Evolutionary conservation across 495 filamentous ascomycete species (phyloP).

Genomic region (Penicillium pancosmium): DNA sequence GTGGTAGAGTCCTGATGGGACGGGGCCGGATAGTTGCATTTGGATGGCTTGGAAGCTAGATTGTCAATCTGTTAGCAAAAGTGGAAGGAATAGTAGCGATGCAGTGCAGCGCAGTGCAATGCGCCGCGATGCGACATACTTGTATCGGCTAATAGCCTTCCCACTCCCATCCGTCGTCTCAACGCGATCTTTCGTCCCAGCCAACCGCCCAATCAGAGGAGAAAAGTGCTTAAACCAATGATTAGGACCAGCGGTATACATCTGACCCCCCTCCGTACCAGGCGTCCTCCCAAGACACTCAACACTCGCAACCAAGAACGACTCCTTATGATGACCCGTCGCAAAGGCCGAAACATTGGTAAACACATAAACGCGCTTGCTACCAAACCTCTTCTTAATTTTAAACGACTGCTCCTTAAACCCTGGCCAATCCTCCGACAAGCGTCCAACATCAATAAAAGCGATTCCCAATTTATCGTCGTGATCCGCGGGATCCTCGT

Average conservation of each 20-base stretch:
- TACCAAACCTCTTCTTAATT: conserved; percentile 80
- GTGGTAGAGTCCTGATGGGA: conserved; percentile 78
- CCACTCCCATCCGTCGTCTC: conserved; percentile 47
- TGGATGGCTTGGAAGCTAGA: conserved; percentile 91
- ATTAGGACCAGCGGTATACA: conserved; percentile 77
- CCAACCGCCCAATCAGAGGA: conserved; percentile 82
- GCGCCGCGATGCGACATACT: conserved; percentile 50
- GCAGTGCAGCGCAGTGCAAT: too few relatives aligned
- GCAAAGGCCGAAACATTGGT: conserved; percentile 64
- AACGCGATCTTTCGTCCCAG: conserved; percentile 70
- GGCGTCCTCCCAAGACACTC: conserved; percentile 73
- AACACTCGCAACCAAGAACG: conserved; percentile 68
- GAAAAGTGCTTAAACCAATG: conserved; percentile 84
- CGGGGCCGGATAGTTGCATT: conserved; percentile 82
- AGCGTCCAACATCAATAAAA: conserved; percentile 58
- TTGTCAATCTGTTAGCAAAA: not conserved
- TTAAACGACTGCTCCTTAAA: conserved; percentile 66
- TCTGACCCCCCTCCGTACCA: conserved; percentile 69
- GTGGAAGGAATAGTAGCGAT: not conserved
- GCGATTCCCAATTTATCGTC: conserved; percentile 88
- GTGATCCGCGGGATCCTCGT: conserved; percentile 85
- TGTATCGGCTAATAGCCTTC: conserved; percentile 64
- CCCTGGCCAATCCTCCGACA: conserved; percentile 68
- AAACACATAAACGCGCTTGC: conserved; percentile 79
- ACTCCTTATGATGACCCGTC: conserved; percentile 55